phyloP scores from a whole-genome alignment of 2,329 filamentous ascomycete species.

The Chalara sp. region DNA sequence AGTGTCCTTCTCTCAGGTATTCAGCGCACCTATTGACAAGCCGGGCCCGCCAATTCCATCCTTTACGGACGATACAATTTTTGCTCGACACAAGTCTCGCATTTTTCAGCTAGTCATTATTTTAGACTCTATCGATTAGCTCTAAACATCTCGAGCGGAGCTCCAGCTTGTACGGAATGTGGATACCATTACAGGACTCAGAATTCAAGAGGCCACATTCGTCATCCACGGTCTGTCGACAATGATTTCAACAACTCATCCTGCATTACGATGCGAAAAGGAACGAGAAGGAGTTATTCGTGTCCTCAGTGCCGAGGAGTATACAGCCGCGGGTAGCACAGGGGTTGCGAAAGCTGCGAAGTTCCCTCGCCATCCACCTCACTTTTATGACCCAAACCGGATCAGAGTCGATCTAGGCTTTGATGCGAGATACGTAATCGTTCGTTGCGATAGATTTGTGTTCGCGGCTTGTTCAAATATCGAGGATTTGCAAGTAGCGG shows the following conservation, averaged over 20 bases:
- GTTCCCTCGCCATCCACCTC: too few species aligned
- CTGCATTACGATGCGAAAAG: background rate
- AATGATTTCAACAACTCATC: background rate
- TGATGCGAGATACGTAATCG: too few species aligned
- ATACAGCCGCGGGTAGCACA: background rate
- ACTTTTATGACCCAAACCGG: too few species aligned
- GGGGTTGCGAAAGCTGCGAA: background rate
- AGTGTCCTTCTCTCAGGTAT: background rate
- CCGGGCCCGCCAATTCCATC: background rate
- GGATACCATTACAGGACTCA: background rate
- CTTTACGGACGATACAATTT: background rate
- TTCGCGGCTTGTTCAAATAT: too few species aligned
- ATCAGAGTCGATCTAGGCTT: too few species aligned
- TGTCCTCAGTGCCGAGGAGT: background rate
- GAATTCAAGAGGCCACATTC: background rate
- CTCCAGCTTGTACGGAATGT: too few species aligned
- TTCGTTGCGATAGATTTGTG: too few species aligned
- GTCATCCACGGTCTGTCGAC: background rate
- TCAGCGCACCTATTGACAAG: background rate
- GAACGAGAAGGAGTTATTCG: background rate
- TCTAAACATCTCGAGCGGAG: too few species aligned
- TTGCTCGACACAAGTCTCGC: background rate
- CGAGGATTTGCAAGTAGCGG: background rate
- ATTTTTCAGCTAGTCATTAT: background rate
- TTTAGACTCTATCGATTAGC: background rate